Base-by-base conservation (phyloP, 176 grass and related monocot genomes). In the Tuctoria greenei region DNA sequence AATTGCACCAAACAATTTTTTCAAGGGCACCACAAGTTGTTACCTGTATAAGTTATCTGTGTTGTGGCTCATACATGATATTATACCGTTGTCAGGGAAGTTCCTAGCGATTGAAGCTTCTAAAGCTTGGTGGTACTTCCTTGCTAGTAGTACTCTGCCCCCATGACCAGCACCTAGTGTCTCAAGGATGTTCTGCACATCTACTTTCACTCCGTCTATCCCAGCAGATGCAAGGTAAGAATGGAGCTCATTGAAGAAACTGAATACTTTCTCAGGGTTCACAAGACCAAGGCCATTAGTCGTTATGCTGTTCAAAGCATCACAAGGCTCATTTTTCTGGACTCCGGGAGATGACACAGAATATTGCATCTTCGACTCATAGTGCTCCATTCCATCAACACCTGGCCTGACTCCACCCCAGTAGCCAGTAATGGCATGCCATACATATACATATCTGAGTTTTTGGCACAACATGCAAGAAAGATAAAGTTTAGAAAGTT, bases 61-160 rank as follows among this genome's bases (percentile, higher is more conserved):
- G 55, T 86, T 97, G 59, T 93, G 93, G 68, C 93, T 97, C 93
- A 97, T 97, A 82, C 93, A 97, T 8, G 85, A 93, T 86, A 97
- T 93, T 47, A 97, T 88, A 17, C 83, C 77, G 27, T 97, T 97
- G 35, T 90, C 88, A 4, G 47, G 64, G 85, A 97, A 97, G 37
- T 97, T 97, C 64, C 82, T 71, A 7, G 85, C 57, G 16, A 93
- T 69, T 8, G 93, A 93, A 72, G 81, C 90, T 69, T 97, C 93
- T 59, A 97, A 70, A 69, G 87, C 90, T n/a, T 88, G 82, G 7
- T 97, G 93, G 51, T 97, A 97, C 43, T 90, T 90, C 79, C 93
- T 90, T 7, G 90, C n/a, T 44, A 97, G 77, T 66, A 77, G 31
- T 8, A 97, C 93, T 49, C 93, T 81, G 14, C 87, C 93, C 8